Conservation (phyloP, 768 basidiomycete species). For the Termitomyces sp. region DNA sequence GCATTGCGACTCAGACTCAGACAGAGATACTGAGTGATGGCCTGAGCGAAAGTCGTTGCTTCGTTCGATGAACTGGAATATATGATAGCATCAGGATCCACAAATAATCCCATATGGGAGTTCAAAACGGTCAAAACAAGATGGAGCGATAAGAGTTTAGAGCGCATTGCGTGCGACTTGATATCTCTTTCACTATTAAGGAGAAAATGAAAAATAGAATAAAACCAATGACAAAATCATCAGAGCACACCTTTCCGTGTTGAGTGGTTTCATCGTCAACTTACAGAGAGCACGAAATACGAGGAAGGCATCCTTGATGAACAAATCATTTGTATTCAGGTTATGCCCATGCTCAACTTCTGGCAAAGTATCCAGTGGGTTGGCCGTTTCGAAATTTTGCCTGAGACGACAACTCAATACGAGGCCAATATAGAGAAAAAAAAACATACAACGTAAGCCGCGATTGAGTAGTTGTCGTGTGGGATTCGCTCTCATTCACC, state of each 20-base stretch:
- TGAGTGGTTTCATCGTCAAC: constrained; percentile 94
- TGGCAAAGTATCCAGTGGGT: constrained; percentile 26
- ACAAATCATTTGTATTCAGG: constrained; percentile 78
- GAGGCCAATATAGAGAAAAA: neutral
- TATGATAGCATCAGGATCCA: constrained; percentile 84
- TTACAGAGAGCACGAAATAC: constrained; percentile 97
- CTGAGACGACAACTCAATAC: constrained; percentile 15
- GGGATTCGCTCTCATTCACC: neutral
- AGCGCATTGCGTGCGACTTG: constrained; percentile 96
- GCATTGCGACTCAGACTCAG: constrained; percentile 91
- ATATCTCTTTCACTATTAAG: constrained; percentile 80
- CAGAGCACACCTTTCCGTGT: constrained; percentile 74
- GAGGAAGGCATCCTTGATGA: constrained; percentile 96
- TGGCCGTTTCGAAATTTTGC: constrained; percentile 28
- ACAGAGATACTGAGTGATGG: constrained; percentile 94
- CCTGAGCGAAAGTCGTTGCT: constrained; percentile 85
- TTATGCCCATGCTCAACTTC: constrained; percentile 34
- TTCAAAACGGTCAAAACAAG: constrained; percentile 89
- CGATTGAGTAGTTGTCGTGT: neutral
- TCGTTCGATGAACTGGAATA: constrained; percentile 88
- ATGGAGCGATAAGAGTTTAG: constrained; percentile 90
- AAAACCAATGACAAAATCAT: neutral
- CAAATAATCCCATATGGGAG: constrained; percentile 86
- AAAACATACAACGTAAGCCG: constrained; percentile 14
- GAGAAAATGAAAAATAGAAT: neutral